Base-by-base conservation (phyloP, 257 asterid species). In the Prunella vulgaris region DNA sequence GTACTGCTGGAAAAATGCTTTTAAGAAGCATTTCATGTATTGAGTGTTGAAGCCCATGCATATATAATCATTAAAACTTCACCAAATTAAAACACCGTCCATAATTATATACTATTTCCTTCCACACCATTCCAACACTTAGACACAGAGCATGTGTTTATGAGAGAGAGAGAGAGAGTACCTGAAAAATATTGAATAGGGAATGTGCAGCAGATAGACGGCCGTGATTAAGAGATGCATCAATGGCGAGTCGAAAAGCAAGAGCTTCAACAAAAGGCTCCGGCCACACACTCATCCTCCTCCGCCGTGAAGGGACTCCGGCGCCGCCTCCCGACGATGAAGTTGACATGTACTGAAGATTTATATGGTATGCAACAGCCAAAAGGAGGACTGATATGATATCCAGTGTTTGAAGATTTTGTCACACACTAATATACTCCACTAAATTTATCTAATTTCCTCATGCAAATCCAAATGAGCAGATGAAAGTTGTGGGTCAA, bases 161-260 rank as follows among this genome's bases (percentile, higher is more conserved):
- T 59, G 20, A 28, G 58, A 38, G 60, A 38, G 67, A 24, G 15
- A 28, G 44, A 28, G 20, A 18, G 32, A 32, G 57, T 22, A 91
- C 96, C 93, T 80, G 96, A 46, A 92, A 92, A 38, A 92, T 74
- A 79, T 79, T 80, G 81, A 70, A 83, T 1, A 92, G 83, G 10
- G 95, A 86, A 56, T 85, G 85, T n/a, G 97, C 95, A 35, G 95
- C 95, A 67, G 90, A 78, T 32, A 92, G 90, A 7, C 90, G 89
- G 5, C 93, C 93, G 33, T 58, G 46, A 35, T 79, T 69, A n/a
- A 56, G 66, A 64, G 90, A 83, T 5, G 95, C 89, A 67, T 84
- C 86, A 68, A 83, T 68, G 79, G 95, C 90, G 0, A 86, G 80
- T 81, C 74, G 89, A 13, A 60, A 56, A 17, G 97, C 96, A 10